Evolutionary conservation across 2,329 filamentous ascomycete species (phyloP), one percentile per base, ranked within the genome.

Genomic region (Neonectria ditissima): DNA sequence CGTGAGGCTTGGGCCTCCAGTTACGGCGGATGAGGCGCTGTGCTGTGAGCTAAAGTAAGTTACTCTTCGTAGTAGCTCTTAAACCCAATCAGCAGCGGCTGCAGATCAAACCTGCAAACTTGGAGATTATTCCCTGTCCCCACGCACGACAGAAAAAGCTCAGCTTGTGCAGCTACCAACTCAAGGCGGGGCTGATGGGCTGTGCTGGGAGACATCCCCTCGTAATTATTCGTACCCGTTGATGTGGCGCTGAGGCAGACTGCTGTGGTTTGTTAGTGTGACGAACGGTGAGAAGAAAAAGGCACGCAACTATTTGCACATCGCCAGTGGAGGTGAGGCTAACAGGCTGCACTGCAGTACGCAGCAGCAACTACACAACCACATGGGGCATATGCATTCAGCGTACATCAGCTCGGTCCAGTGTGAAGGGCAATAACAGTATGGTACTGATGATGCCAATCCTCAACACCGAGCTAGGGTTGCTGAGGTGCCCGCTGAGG

Each of bases 31-130:
- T 64, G 62, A 64, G 52, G 62, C 55, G 55, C 34, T 37, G 34
- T 37, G 14, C 34, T 37, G 34, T 6, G n/a, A n/a, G n/a, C n/a
- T n/a, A 26, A 26, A 6, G 24, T 6, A 26, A 26, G 24, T 26
- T 26, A 6, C 24, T 26, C 6, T 26, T 4, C 24, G 24, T n/a
- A n/a, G 24, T 16, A 41, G 24, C 30, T 37, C 28, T 57, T 34
- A 48, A 41, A 57, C 30, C 69, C 69, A 69, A 72, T 71, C 47
- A 69, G 44, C 53, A 51, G 51, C 50, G 59, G 44, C 34, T 47
- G 44, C 26, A 63, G 57, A 52, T 55, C 59, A 64, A 68, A 66
- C 64, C 68, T 69, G 44, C 26, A 26, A 26, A 26, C 24, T 26
- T 26, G n/a, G n/a, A n/a, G n/a, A n/a, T n/a, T 48, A 14, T 22